Conservation (phyloP, 2,329 filamentous ascomycete genomes). For the Pseudomassariella vexata region DNA sequence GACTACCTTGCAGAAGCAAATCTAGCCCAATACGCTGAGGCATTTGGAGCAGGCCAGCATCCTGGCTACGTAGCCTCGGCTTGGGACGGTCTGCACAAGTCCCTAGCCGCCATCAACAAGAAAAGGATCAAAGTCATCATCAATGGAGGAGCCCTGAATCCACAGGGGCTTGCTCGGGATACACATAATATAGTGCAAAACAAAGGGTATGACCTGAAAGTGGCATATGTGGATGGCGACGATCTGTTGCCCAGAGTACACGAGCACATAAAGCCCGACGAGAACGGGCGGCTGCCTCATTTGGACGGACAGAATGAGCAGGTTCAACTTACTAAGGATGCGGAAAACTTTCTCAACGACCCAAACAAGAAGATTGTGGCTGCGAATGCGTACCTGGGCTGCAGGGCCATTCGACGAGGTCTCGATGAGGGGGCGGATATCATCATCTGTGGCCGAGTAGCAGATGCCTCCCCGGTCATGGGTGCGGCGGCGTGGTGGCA, state of each 20-base stretch:
- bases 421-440: slow-evolving; percentile 38
- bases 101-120: slow-evolving; percentile 20
- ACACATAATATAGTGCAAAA: slow-evolving; percentile 36
- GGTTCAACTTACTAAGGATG: slow-evolving; percentile 32
- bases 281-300: slow-evolving; percentile 19
- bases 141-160: slow-evolving; percentile 50
- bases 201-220: slow-evolving; percentile 12
- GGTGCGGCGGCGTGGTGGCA: slow-evolving; percentile 53
- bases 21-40: slow-evolving; percentile 38
- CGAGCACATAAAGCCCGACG: slow-evolving; percentile 12
- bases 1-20: slow-evolving; percentile 41
- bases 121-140: slow-evolving; percentile 44
- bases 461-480: slow-evolving; percentile 47
- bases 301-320: slow-evolving; percentile 28
- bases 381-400: slow-evolving; percentile 48
- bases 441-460: slow-evolving; percentile 41
- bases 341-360: slow-evolving; percentile 23
- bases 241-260: slow-evolving; percentile 25
- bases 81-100: slow-evolving; percentile 19
- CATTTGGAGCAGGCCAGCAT: slow-evolving; percentile 19
- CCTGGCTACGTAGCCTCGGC: slow-evolving; percentile 31
- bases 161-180: slow-evolving; percentile 45
- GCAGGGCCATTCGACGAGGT: slow-evolving; percentile 38
- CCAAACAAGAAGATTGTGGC: slow-evolving; percentile 24
- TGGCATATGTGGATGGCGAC: slow-evolving; percentile 24